phyloP scores from a whole-genome alignment of 2,329 filamentous ascomycete species.

The Trichoderma koningiopsis region DNA sequence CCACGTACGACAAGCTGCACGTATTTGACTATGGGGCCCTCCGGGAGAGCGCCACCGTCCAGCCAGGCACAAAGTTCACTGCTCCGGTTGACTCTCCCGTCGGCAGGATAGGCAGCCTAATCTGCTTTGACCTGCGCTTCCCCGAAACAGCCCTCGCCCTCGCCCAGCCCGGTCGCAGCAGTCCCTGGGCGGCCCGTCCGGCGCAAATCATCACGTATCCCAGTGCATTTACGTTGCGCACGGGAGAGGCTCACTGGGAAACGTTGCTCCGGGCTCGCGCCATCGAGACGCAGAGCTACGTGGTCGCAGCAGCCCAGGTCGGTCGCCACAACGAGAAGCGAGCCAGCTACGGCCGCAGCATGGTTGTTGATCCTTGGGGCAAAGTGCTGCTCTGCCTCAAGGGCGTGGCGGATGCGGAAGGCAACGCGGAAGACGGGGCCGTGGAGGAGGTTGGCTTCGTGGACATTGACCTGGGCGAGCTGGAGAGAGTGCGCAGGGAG shows the following conservation, averaged over 20 bases:
- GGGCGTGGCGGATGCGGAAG: constrained; percentile 52
- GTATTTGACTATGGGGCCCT: constrained; percentile 72
- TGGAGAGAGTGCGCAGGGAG: constrained; percentile 51
- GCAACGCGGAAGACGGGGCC: constrained; percentile 44
- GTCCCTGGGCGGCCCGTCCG: constrained; percentile 37
- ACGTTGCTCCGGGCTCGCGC: constrained; percentile 75
- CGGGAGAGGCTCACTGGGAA: constrained; percentile 85
- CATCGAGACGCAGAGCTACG: constrained; percentile 86
- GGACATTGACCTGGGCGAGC: constrained; percentile 53
- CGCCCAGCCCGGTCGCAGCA: constrained; percentile 45
- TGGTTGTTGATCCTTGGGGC: constrained; percentile 89
- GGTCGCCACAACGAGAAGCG: constrained; percentile 74
- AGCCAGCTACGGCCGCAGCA: constrained; percentile 80
- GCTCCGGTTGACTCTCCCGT: constrained; percentile 72
- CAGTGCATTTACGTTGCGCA: constrained; percentile 86
- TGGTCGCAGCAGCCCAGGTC: constrained; percentile 80
- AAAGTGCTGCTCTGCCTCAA: constrained; percentile 67
- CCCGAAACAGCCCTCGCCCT: constrained; percentile 73
- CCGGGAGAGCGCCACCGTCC: constrained; percentile 60
- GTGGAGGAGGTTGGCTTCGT: constrained; percentile 55
- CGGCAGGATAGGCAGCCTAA: constrained; percentile 75
- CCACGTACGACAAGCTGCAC: constrained; percentile 82
- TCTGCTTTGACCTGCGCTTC: constrained; percentile 91
- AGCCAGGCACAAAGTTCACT: constrained; percentile 65
- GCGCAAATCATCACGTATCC: constrained; percentile 85